Base-by-base conservation (phyloP, 352 stramenopile species). In the Phytophthora rubi region DNA sequence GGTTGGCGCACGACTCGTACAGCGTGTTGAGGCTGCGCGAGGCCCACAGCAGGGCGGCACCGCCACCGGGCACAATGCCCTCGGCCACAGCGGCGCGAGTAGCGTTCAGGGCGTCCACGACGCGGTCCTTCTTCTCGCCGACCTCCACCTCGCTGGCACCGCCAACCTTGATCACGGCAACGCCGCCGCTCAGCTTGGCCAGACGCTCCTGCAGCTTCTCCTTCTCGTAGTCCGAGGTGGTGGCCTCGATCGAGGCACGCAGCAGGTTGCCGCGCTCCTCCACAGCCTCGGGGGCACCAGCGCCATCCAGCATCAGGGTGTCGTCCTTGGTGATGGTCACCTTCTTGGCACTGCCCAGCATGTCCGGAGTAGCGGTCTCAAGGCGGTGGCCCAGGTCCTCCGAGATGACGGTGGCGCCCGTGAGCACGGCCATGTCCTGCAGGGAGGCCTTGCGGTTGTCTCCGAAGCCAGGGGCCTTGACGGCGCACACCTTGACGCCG, bases 181-280 rank as follows among this genome's bases (percentile, higher is more conserved):
- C 97, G 75, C 98, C 98, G 71, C 98, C 98, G 70, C 94, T 96
- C 47, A 99, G 88, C 89, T 99, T 99, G 69, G 98, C 98, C 16
- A 99, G 90, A 78, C 98, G 95, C 81, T 99, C 98, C 86, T 99
- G 97, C 62, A 99, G 94, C 93, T 99, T 99, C 86, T 99, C 98
- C 82, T 98, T 98, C 83, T 99, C 98, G 77, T 99, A 99, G 42
- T 99, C 98, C 53, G 90, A 98, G 71, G 98, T 99, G 59, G 97
- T 99, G 58, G 75, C 81, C 6, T 98, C 93, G 69, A 99, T 99
- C 57, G 93, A 97, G 53, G 90, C 84, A 62, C 97, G 90, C 63
- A 99, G 96, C 47, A 99, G 78, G 61, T 98, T 95, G 77, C 93
- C 97, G 59, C 98, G 94, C 76, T 99, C 98, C 47, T 98, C 92